phyloP scores from a whole-genome alignment of 106 monocot species.

The Dendrobium huoshanense region DNA sequence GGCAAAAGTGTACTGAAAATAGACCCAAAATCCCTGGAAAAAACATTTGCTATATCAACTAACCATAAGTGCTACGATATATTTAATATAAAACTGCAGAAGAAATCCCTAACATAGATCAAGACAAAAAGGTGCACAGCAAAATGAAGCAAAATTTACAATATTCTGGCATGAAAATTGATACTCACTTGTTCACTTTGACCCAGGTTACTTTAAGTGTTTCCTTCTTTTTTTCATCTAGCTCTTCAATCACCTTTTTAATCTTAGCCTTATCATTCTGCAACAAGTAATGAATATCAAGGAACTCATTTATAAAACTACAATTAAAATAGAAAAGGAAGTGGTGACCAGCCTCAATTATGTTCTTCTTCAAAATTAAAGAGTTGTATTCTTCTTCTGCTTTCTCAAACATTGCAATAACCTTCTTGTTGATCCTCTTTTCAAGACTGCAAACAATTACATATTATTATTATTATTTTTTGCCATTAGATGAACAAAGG shows the following conservation, averaged over 20 bases:
- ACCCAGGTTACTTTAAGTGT: slow-evolving; percentile 88
- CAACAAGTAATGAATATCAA: neutral
- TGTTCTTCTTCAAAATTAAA: slow-evolving; percentile 79
- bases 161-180: neutral
- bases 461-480: neutral
- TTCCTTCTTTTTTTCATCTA: slow-evolving; percentile 99
- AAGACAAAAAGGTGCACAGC: neutral
- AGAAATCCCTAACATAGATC: neutral
- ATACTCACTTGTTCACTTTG: slow-evolving; percentile 93
- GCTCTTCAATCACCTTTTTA: slow-evolving; percentile 85
- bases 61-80: neutral
- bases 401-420: slow-evolving; percentile 98
- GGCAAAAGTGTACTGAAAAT: slow-evolving; percentile 95
- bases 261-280: slow-evolving; percentile 98
- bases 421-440: slow-evolving; percentile 96
- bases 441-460: slow-evolving; percentile 56
- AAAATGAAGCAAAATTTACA: neutral
- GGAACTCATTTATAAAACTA: neutral
- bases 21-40: slow-evolving; percentile 93
- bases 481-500: neutral
- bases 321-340: neutral
- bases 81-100: neutral
- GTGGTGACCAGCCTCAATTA: slow-evolving; percentile 60
- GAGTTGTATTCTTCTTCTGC: slow-evolving; percentile 96
- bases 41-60: neutral